Base-by-base conservation (phyloP, 2,329 filamentous ascomycete species). In the Escovopsis sp. region DNA sequence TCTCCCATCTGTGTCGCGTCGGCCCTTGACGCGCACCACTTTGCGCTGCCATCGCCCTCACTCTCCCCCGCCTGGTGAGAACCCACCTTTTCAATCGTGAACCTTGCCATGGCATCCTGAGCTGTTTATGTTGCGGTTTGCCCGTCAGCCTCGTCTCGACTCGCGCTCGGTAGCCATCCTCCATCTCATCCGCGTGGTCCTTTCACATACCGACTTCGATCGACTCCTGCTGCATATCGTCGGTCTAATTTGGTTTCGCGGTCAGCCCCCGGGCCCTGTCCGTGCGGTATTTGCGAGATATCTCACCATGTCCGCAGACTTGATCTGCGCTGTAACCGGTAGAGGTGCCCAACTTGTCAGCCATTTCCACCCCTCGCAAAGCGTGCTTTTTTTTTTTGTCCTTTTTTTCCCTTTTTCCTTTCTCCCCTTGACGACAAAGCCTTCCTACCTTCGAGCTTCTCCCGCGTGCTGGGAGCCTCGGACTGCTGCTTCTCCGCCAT, bases 291-390 rank as follows among this genome's bases (percentile, higher is more conserved):
- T 26, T 18, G 12, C 12, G 12, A 23, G 28, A 30, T 9, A n/a
- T 45, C 46, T 42, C 73, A 96, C 91, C 91, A 98, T 98, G 61
- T 98, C 91, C 46, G 86, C 89, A 54, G 88, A 94, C 72, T 98
- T 98, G 66, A 98, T 81, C 68, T 94, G 87, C 49, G 86, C 91
- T 98, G 58, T 33, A 26, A 42, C 33, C 51, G 28, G 15, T 15
- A 15, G 15, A 15, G 15, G 15, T 55, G 39, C 32, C 19, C 30
- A 7, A 15, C 28, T 2, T 30, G 46, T 51, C 46, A 51, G 47
- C 43, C 28, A 30, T 6, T 30, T 10, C 15, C 15, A 15, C 15
- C 15, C 15, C 15, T 15, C 15, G 15, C 15, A 15, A 15, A 15
- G 15, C 2, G 15, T 15, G 15, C 15, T 15, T 15, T 15, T 15